Conservation (phyloP, 805 yeast genomes). For the Teunomyces stri region DNA sequence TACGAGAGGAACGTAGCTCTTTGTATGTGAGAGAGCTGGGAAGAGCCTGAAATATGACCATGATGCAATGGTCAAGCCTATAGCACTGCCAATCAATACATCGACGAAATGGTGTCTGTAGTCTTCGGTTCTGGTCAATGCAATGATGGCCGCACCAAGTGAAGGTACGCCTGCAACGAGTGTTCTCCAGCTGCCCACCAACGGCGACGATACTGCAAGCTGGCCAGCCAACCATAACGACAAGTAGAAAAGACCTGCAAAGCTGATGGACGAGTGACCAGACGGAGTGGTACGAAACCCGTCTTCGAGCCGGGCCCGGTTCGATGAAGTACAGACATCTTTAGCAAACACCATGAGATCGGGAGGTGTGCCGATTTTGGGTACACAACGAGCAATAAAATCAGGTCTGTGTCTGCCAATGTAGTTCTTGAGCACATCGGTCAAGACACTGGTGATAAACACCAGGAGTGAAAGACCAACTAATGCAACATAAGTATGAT, state of each 20-base stretch:
- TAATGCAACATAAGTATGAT: conserved; percentile 36
- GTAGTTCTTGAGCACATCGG: conserved; percentile 38
- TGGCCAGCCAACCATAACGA: conserved; percentile 72
- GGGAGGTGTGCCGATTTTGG: conserved; percentile 22
- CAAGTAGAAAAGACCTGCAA: conserved; percentile 42
- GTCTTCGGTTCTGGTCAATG: conserved; percentile 84
- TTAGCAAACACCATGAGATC: conserved; percentile 27
- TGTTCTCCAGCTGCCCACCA: conserved; percentile 64
- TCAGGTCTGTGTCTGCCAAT: conserved; percentile 32
- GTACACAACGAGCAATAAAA: conserved; percentile 32
- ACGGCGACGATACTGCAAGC: conserved; percentile 41
- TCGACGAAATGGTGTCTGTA: conserved; percentile 93
- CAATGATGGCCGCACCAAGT: conserved; percentile 71
- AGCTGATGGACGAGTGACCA: conserved; percentile 38
- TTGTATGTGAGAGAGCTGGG: conserved; percentile 35
- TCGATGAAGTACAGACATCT: conserved; percentile 50
- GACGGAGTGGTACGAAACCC: conserved; percentile 43
- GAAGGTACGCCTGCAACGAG: conserved; percentile 53
- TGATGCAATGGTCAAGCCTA: conserved; percentile 64
- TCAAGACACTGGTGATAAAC: conserved; percentile 29
- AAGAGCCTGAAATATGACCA: conserved; percentile 55
- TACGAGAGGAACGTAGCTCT: conserved; percentile 42
- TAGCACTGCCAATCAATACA: conserved; percentile 64
- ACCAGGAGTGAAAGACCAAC: conserved; percentile 30
- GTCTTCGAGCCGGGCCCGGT: conserved; percentile 33